Conservation (phyloP, 2,329 filamentous ascomycete species). For the Scopulariopsis brevicaulis region DNA sequence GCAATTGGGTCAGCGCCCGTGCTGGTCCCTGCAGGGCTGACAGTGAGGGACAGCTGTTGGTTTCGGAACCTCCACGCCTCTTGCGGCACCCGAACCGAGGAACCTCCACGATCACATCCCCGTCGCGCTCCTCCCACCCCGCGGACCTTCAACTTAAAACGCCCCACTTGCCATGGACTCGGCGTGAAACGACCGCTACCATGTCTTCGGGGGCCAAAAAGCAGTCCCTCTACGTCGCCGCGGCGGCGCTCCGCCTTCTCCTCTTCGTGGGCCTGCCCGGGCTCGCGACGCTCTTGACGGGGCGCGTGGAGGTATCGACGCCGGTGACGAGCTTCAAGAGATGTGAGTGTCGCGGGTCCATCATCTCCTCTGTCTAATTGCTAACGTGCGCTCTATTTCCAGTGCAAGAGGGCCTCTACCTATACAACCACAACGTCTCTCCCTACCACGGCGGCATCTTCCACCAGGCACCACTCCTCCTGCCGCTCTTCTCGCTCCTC, state of each 20-base stretch:
- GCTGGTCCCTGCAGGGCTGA: neutral
- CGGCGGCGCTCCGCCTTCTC: conserved; percentile 66
- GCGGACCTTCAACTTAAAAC: neutral
- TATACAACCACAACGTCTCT: conserved; percentile 92
- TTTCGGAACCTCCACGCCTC: neutral
- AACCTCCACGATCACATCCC: neutral
- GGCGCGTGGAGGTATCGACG: conserved; percentile 91
- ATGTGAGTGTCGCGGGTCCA: conserved; percentile 39
- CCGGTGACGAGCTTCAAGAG: conserved; percentile 97
- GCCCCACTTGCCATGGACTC: neutral
- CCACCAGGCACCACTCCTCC: conserved; percentile 74
- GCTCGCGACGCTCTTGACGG: conserved; percentile 74
- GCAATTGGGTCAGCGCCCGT: neutral
- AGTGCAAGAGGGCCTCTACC: conserved; percentile 95
- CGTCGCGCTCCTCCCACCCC: neutral
- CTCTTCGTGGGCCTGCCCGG: conserved; percentile 74
- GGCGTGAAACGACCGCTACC: neutral
- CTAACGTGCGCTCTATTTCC: conserved; percentile 5
- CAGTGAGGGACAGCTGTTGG: neutral
- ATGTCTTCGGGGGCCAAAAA: conserved; percentile 4
- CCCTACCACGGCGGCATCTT: conserved; percentile 90
- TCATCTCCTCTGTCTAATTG: neutral
- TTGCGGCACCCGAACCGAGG: neutral
- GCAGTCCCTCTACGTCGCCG: conserved; percentile 54
- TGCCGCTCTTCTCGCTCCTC: conserved; percentile 83